phyloP scores from a whole-genome alignment of 345 rosid species.

The Euclidium syriacum region DNA sequence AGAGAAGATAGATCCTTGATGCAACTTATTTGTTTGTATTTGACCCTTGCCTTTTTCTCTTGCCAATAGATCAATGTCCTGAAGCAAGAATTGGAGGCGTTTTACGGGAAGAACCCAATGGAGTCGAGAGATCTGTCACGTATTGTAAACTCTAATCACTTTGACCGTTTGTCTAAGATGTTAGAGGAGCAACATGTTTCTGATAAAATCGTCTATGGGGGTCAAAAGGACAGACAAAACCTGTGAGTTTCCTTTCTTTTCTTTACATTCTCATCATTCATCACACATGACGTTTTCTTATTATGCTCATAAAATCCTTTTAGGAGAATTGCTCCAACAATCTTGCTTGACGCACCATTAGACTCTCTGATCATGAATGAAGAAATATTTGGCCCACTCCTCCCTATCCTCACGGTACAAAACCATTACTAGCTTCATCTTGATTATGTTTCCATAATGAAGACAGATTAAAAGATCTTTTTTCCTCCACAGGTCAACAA shows the following conservation, averaged over 20 bases:
- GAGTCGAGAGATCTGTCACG: constrained; percentile 82
- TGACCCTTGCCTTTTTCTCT: constrained; percentile 20
- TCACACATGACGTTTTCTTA: neutral
- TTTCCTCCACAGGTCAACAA: constrained; percentile 53
- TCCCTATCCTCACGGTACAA: constrained; percentile 73
- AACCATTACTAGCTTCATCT: neutral
- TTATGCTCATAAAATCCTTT: constrained; percentile 6
- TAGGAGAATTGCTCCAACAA: constrained; percentile 83
- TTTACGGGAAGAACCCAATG: constrained; percentile 74
- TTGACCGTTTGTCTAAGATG: constrained; percentile 61
- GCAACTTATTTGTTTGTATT: neutral
- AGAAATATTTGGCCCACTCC: constrained; percentile 96
- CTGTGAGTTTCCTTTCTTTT: constrained; percentile 65
- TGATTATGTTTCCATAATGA: neutral
- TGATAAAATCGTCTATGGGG: constrained; percentile 72
- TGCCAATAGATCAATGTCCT: constrained; percentile 55
- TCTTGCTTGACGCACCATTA: constrained; percentile 76
- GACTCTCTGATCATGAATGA: constrained; percentile 81
- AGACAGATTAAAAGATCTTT: neutral
- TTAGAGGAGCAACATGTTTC: constrained; percentile 86
- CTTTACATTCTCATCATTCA: neutral
- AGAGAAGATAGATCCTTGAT: constrained; percentile 9
- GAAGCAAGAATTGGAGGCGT: constrained; percentile 55
- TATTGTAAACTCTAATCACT: constrained; percentile 78
- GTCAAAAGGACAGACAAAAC: constrained; percentile 57